Conservation (phyloP, 192 early-diverging fungal genomes). For the Gamsiella multidivaricata region DNA sequence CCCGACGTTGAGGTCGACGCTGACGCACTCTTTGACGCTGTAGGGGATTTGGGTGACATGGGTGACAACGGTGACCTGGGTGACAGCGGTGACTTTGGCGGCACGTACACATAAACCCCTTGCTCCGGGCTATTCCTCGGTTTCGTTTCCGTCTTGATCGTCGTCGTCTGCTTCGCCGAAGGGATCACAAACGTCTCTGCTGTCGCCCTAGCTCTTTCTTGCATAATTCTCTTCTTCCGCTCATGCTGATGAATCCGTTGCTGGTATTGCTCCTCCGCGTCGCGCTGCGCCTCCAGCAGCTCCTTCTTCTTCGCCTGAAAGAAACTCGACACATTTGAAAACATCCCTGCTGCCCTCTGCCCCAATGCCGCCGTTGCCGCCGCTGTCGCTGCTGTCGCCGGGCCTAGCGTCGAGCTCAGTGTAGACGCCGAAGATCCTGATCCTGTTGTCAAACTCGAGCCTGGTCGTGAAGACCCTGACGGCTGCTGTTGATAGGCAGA, state of each 20-base stretch:
- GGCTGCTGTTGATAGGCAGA: conserved; percentile 9
- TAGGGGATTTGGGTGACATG: too few relatives aligned
- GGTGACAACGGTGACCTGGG: too few relatives aligned
- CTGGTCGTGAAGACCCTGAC: background rate
- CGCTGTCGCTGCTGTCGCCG: conserved; percentile 45
- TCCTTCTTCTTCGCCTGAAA: conserved; percentile 60
- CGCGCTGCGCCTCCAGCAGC: conserved; percentile 55
- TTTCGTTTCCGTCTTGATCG: background rate
- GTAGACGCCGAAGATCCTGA: conserved; percentile 20
- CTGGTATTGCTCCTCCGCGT: conserved; percentile 51
- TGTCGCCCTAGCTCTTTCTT: conserved; percentile 42
- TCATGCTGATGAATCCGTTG: conserved; percentile 49
- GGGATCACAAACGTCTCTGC: conserved; percentile 46
- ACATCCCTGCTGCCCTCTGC: conserved; percentile 62
- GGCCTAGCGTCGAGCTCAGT: conserved; percentile 22
- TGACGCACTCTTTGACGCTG: background rate
- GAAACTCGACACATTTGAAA: conserved; percentile 61
- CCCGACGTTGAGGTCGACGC: background rate
- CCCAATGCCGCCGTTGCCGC: conserved; percentile 45
- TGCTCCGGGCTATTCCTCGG: background rate
- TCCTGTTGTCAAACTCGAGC: background rate
- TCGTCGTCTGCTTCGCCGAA: background rate
- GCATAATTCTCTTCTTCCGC: conserved; percentile 42
- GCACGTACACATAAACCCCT: conserved; percentile 25
- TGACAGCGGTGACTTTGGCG: conserved; percentile 13